Evolutionary conservation across 352 stramenopile genomes (phyloP), one percentile per base, ranked within the genome.

Genomic region (Albugo laibachii): DNA sequence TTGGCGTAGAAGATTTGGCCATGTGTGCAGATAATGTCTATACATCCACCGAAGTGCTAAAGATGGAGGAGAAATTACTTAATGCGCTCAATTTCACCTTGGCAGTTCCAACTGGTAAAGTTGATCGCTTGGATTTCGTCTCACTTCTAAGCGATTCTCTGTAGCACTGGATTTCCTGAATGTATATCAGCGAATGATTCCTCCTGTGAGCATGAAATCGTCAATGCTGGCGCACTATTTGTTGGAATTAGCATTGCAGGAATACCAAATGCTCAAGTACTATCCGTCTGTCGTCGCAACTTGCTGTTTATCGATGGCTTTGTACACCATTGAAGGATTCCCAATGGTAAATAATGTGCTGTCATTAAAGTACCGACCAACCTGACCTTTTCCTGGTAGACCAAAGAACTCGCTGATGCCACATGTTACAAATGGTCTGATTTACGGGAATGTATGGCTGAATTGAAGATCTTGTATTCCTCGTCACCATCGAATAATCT

Each of bases 1-100:
- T 94, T 50, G 80, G 81, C 11, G 81, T 94, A 24, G 80, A 93
- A 52, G 82, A 94, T 48, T 61, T 94, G 14, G 80, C 82, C 4
- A 89, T 92, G 69, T 94, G 82, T 49, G 82, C 82, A 0, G 82
- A 94, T 57, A 92, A 92, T 46, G 81, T 94, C 10, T 93, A 93
- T 58, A 84, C 72, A 2, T 88, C 79, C 11, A 69, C 73, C 12
- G 75, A 94, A 53, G 82, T 94, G 46, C 56, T 94, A 51, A 79
- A 87, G 57, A 92, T 93, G 71, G 82, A 94, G 56, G 80, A 94
- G 61, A 79, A 92, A 55, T 54, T 94, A 54, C 59, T 94, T 42
- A 93, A 93, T 48, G 86, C 80, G n/a, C 78, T 94, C 47, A 83
- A 91, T 54, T 94, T 94, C 64, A 83, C 73, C 21, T 67, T 94